These are phyloP conservation scores for Trichoderma sp. DNA, from an alignment of 2,329 filamentous ascomycete species.

Conservation along the genomic window DNA sequence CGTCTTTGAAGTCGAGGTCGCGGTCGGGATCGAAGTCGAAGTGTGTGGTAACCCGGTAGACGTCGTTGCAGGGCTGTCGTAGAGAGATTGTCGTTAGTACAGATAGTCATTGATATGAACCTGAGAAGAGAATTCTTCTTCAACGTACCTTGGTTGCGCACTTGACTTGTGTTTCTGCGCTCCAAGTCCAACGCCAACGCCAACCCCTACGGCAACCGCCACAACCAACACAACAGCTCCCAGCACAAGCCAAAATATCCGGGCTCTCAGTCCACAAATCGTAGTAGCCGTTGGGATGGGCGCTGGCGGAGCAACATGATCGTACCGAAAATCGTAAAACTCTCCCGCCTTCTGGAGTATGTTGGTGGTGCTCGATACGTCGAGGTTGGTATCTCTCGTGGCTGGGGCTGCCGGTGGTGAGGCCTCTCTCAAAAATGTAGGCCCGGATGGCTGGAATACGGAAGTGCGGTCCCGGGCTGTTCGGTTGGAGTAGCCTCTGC, in stretches of 20 bases:
- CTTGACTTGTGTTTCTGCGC: slow-evolving; percentile 10
- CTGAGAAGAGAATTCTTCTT: neutral
- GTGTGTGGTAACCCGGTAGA: neutral
- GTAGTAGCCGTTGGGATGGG: slow-evolving; percentile 22
- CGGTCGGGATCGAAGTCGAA: slow-evolving; percentile 9
- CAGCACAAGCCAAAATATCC: slow-evolving; percentile 40
- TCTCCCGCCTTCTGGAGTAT: slow-evolving; percentile 6
- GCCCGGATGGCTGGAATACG: slow-evolving; percentile 10
- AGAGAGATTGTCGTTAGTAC: neutral
- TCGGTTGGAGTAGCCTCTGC: neutral
- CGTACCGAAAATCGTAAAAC: slow-evolving; percentile 31
- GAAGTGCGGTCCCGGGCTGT: slow-evolving; percentile 1
- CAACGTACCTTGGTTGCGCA: neutral
- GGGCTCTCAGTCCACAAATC: slow-evolving; percentile 32
- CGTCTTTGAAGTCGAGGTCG: slow-evolving; percentile 25
- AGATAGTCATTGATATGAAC: neutral
- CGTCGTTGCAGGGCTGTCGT: neutral
- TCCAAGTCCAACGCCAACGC: slow-evolving; percentile 24
- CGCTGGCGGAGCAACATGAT: slow-evolving; percentile 25
- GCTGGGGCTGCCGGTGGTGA: neutral
- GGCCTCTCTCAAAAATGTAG: neutral
- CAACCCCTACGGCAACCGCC: slow-evolving; percentile 44
- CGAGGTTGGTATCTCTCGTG: slow-evolving; percentile 1
- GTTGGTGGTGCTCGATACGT: slow-evolving; percentile 19
- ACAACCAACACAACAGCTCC: slow-evolving; percentile 34